Evolutionary conservation across 192 early-diverging fungal species (phyloP).

Genomic region (Chytriomyces confervae): DNA sequence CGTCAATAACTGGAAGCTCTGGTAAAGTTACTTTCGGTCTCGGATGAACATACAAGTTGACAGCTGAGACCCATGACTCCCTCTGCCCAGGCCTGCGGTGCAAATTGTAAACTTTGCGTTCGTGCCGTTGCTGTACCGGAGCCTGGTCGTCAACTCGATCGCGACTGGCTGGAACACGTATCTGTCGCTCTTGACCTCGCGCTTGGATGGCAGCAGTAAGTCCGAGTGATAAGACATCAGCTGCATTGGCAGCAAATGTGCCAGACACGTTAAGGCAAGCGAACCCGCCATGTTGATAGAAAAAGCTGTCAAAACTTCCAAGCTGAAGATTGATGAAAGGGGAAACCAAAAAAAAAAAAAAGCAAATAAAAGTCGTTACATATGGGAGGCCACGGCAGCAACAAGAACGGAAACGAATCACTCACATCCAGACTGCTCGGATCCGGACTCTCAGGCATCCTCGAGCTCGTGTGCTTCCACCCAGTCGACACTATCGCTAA

Average conservation of each 20-base stretch:
- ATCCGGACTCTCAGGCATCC: slow-evolving; percentile 87
- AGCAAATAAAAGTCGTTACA: neutral
- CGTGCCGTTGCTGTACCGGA: slow-evolving; percentile 74
- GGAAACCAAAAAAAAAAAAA: neutral
- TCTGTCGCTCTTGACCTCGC: slow-evolving; percentile 14
- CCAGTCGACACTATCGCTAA: slow-evolving; percentile 97
- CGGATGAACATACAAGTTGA: neutral
- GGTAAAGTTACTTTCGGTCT: slow-evolving; percentile 36
- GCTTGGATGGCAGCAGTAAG: slow-evolving; percentile 1
- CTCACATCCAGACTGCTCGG: slow-evolving; percentile 87
- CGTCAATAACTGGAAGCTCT: too few species aligned
- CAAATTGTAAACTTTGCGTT: slow-evolving; percentile 80
- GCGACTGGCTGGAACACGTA: slow-evolving; percentile 78
- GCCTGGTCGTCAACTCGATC: slow-evolving; percentile 74
- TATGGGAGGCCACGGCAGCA: slow-evolving; percentile 18
- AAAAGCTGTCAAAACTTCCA: too few species aligned
- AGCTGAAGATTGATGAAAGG: too few species aligned
- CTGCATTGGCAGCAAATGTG: too few species aligned
- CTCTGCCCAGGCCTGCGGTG: slow-evolving; percentile 64
- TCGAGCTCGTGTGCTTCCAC: slow-evolving; percentile 96
- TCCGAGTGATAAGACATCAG: too few species aligned
- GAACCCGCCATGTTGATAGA: too few species aligned
- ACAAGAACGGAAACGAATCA: slow-evolving; percentile 69
- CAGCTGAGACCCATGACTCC: neutral
- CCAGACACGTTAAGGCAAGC: too few species aligned